Percentiles rank a stretch among this genome's conserved stretches.
Conservation (phyloP, 331 rosid genomes). For the Quercus phellos region DNA sequence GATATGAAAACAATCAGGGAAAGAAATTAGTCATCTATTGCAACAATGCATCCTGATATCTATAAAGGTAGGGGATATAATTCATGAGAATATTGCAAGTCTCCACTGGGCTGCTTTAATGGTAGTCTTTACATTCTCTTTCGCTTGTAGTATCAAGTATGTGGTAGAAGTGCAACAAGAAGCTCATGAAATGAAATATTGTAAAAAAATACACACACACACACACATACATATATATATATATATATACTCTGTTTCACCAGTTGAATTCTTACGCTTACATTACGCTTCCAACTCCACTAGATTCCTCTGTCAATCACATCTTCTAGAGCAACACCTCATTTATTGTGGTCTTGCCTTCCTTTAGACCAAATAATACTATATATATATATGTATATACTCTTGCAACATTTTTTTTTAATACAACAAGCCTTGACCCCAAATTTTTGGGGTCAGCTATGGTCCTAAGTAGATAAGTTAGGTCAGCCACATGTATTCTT, state of each 20-base stretch:
- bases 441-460: too few species aligned
- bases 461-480: too few species aligned
- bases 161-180: background rate
- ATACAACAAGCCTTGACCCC: too few species aligned
- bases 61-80: background rate
- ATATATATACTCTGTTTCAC: background rate
- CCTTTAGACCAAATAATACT: background rate
- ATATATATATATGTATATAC: too few species aligned
- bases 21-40: too few species aligned
- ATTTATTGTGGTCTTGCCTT: background rate
- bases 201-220: too few species aligned
- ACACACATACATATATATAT: too few species aligned
- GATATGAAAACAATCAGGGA: background rate
- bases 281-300: background rate
- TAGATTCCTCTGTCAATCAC: background rate
- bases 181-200: too few species aligned
- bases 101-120: slow-evolving; percentile 2
- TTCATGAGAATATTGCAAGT: slow-evolving; percentile 8
- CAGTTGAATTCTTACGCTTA: background rate
- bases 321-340: background rate
- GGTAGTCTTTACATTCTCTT: slow-evolving; percentile 1
- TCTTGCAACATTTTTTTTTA: too few species aligned
- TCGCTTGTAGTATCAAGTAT: background rate
- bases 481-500: too few species aligned
- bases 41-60: too few species aligned